phyloP scores from a whole-genome alignment of 331 rosid genomes.

The Rosa hybrid region DNA sequence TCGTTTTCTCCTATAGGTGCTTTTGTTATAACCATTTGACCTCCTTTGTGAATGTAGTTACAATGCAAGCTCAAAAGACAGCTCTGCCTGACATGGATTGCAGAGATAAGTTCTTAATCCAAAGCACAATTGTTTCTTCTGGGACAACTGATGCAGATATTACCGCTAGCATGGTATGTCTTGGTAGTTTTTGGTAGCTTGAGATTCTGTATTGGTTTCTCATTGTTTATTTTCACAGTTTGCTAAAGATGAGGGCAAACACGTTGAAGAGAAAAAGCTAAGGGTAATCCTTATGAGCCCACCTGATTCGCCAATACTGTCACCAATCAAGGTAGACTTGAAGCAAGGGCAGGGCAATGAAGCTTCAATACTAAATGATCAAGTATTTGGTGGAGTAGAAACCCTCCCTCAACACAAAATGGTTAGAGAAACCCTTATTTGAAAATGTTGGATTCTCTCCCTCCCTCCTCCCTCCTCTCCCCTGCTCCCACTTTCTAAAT shows the following conservation, averaged over 20 bases:
- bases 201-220: constrained; percentile 29
- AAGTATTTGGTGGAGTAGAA: constrained; percentile 31
- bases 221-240: constrained; percentile 51
- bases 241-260: constrained; percentile 55
- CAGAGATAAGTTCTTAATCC: constrained; percentile 90
- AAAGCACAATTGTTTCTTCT: constrained; percentile 63
- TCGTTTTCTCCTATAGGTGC: background rate
- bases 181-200: constrained; percentile 18
- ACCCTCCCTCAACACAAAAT: constrained; percentile 34
- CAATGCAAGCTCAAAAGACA: constrained; percentile 75
- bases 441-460: constrained; percentile 20
- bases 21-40: background rate
- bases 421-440: constrained; percentile 53
- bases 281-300: constrained; percentile 66
- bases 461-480: constrained; percentile 18
- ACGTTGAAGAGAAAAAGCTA: constrained; percentile 79
- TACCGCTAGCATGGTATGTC: constrained; percentile 75
- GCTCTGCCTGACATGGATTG: constrained; percentile 66
- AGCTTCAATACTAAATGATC: constrained; percentile 27
- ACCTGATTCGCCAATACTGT: constrained; percentile 53
- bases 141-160: constrained; percentile 63
- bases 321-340: constrained; percentile 54
- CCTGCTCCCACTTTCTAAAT: background rate
- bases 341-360: constrained; percentile 48
- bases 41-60: constrained; percentile 54